Evolutionary conservation across 2,329 filamentous ascomycete genomes (phyloP), one percentile per base, ranked within the genome.

Genomic region (Fusarium tuaranense): DNA sequence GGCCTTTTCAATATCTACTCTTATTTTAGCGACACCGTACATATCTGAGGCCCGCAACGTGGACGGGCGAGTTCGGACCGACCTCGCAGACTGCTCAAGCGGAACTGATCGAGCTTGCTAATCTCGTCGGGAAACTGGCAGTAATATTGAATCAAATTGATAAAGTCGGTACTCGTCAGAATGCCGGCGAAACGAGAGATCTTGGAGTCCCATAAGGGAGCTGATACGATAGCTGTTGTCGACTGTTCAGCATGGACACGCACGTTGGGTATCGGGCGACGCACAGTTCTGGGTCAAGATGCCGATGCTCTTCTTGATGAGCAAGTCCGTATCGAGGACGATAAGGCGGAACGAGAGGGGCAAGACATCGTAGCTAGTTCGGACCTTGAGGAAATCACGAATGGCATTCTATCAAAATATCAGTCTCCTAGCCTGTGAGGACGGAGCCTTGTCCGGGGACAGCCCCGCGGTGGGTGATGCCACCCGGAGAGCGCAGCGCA

Each of bases 121-220:
- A 98, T 90, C 68, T 95, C 93, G 76, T 97, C 94, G 3, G 96
- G 97, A 78, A 97, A 97, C 84, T 98, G 95, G 88, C 95, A 98
- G 87, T 99, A 98, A 85, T 99, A 99, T 83, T 98, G 96, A 46
- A 99, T 97, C 67, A 99, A 93, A 81, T 99, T 99, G 85, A 99
- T 97, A 83, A 97, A 99, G 85, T 99, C 97, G 71, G 95, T 97
- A 73, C 95, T 97, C 32, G 97, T 99, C 75, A 99, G 88, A 59
- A 99, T 90, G 44, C 97, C 97, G 46, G 96, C 97, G 83, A 98
- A 99, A 39, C 93, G 95, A 30, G 95, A 97, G 5, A 92, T 94
- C 75, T 94, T 93, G 30, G 96, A 98, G 83, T 99, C 95, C 97
- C 97, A 99, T 75, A 99, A 87, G 61, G 97, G 97, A 63, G 97